Conservation (phyloP, 1,284 basidiomycete species). For the Xerocomus subilludens region DNA sequence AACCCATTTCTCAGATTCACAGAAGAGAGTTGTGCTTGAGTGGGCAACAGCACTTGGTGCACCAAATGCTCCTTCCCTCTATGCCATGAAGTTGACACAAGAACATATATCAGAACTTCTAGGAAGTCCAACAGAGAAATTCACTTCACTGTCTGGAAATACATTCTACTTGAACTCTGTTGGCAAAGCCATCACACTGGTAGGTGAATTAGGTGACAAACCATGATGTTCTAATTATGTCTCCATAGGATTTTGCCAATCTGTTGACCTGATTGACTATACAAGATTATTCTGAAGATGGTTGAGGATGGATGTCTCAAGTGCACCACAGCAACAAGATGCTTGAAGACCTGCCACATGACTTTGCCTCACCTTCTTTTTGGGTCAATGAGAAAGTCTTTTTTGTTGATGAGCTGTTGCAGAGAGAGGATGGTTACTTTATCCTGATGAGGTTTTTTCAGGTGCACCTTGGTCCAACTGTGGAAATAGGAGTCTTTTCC, state of each 20-base stretch:
- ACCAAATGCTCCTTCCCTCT: slow-evolving; percentile 39
- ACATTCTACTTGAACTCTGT: slow-evolving; percentile 50
- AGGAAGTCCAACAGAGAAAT: slow-evolving; percentile 12
- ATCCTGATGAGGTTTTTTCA: slow-evolving; percentile 43
- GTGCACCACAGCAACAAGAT: slow-evolving; percentile 25
- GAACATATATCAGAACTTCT: slow-evolving; percentile 4
- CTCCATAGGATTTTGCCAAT: slow-evolving; percentile 6
- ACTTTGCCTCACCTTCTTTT: slow-evolving; percentile 37
- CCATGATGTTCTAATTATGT: not conserved
- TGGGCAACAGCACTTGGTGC: slow-evolving; percentile 48
- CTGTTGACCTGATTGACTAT: not conserved
- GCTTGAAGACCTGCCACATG: slow-evolving; percentile 38
- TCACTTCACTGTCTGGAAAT: slow-evolving; percentile 31
- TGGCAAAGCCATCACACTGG: slow-evolving; percentile 17
- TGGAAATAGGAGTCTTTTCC: slow-evolving; percentile 2
- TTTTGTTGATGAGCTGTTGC: slow-evolving; percentile 45
- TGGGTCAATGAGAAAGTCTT: slow-evolving; percentile 32
- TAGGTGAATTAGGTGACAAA: slow-evolving; percentile 3
- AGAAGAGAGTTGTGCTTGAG: slow-evolving; percentile 47
- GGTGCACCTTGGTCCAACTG: not conserved
- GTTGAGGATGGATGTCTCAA: not conserved
- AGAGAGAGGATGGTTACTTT: slow-evolving; percentile 36
- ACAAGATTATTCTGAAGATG: slow-evolving; percentile 11
- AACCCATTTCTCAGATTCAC: slow-evolving; percentile 44
- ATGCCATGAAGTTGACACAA: slow-evolving; percentile 27